Percentiles rank a stretch among this genome's conserved stretches.
phyloP scores from a whole-genome alignment of 192 early-diverging fungal species.

The Linnemannia elongata region DNA sequence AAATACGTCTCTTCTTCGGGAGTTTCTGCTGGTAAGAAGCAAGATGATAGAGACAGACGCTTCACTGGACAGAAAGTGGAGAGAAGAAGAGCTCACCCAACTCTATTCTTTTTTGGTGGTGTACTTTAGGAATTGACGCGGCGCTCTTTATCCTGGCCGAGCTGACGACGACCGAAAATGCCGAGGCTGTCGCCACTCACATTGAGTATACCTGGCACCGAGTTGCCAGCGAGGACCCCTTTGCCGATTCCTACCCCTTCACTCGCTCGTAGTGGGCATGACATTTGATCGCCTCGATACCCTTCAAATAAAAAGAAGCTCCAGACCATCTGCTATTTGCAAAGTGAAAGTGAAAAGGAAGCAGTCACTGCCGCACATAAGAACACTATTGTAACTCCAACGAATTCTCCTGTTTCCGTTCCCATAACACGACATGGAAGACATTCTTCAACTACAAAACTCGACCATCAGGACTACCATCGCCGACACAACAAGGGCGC shows the following conservation, averaged over 20 bases:
- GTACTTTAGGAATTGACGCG: slow-evolving; percentile 33
- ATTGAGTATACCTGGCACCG: slow-evolving; percentile 57
- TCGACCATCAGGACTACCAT: slow-evolving; percentile 24
- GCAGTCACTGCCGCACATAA: background rate
- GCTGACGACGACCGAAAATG: slow-evolving; percentile 21
- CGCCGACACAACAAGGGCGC: slow-evolving; percentile 20
- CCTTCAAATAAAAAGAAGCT: background rate
- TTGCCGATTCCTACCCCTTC: slow-evolving; percentile 47
- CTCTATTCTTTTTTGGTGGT: background rate
- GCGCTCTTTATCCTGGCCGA: slow-evolving; percentile 38
- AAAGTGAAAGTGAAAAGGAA: too few species aligned
- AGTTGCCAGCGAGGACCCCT: slow-evolving; percentile 39
- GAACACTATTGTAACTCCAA: background rate
- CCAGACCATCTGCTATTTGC: too few species aligned
- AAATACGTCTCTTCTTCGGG: slow-evolving; percentile 60
- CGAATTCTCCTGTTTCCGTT: background rate
- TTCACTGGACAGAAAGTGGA: background rate
- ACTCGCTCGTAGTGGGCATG: slow-evolving; percentile 25
- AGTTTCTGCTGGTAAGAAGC: slow-evolving; percentile 56
- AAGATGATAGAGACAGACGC: background rate
- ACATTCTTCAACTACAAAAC: slow-evolving; percentile 24
- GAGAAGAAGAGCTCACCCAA: background rate
- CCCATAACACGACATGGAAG: slow-evolving; percentile 20
- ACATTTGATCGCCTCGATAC: background rate
- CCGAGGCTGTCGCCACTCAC: slow-evolving; percentile 18